These are phyloP conservation scores for Hyphopichia homilentoma DNA, from an alignment of 805 yeast species.

Conservation along the genomic window DNA sequence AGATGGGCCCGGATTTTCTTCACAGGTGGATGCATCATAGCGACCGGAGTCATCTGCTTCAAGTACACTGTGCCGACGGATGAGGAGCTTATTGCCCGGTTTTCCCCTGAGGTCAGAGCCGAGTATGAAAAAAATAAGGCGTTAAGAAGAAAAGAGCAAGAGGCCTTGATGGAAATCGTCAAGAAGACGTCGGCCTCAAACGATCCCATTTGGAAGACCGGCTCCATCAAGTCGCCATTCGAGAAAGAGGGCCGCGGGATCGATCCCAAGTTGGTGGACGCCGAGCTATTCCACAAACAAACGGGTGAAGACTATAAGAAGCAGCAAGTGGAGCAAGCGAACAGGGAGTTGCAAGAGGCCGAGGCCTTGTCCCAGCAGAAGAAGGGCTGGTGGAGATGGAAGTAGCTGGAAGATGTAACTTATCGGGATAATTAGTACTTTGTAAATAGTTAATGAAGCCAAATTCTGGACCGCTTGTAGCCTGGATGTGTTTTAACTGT, in stretches of 20 bases:
- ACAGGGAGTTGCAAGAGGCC: conserved; percentile 25
- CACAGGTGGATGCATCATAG: conserved; percentile 65
- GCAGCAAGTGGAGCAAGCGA: conserved; percentile 32
- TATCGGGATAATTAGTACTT: too few relatives aligned
- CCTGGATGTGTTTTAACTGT: too few relatives aligned
- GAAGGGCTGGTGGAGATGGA: conserved; percentile 18
- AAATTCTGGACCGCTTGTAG: too few relatives aligned
- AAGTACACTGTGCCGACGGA: conserved; percentile 82
- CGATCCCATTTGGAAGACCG: conserved; percentile 84
- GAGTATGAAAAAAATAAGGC: conserved; percentile 66
- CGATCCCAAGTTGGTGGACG: conserved; percentile 35
- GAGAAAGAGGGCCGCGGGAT: conserved; percentile 42
- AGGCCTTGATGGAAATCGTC: conserved; percentile 64
- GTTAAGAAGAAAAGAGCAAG: conserved; percentile 64
- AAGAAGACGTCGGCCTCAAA: conserved; percentile 59
- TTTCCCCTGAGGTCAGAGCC: conserved; percentile 80
- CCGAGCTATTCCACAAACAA: conserved; percentile 46
- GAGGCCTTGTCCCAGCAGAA: conserved; percentile 20
- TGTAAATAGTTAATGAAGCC: conserved; percentile 1
- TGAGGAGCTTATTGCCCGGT: conserved; percentile 65
- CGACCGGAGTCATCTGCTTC: conserved; percentile 66
- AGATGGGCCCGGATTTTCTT: conserved; percentile 58
- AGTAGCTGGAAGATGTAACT: conserved; percentile 3
- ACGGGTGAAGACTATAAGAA: conserved; percentile 37
- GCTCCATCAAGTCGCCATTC: conserved; percentile 66